Base-by-base conservation (phyloP, 345 rosid genomes). In the Capsella bursapastoris region DNA sequence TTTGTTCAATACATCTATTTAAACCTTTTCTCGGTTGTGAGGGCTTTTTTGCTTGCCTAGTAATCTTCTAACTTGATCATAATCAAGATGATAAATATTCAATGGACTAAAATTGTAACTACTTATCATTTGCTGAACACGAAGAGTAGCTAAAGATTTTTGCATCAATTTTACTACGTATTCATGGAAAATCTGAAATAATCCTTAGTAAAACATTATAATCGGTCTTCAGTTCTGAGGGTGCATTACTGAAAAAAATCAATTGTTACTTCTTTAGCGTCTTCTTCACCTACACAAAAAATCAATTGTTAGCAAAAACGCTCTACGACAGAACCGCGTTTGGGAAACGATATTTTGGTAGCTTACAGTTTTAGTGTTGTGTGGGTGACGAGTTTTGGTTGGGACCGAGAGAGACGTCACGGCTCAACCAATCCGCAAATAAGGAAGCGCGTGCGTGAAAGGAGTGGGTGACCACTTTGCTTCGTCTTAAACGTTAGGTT, bases 1-100 rank as follows among this genome's bases (percentile, higher is more conserved):
- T 44, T 62, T 76, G 70, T 31, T 37, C 70, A 67, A 29, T 53
- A 44, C 58, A 60, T 34, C 38, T 44, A 29, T 57, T 16, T 15
- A 43, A 40, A 18, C 61, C 43, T 28, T 2, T 5, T 12, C 31
- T 29, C n/a, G 6, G 25, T 1, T 22, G 25, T 22, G 25, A 22
- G 25, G 25, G 25, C 25, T 22, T 22, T 22, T 22, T 22, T 22
- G 25, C 25, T 22, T 22, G 25, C 25, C 25, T 22, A 22, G 25
- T 34, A 34, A 34, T 34, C 37, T 6, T 34, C 6, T 7, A 6
- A 34, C 8, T 34, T 34, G 8, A 34, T 2, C 37, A 34, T 0
- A 34, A 34, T 6, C 8, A 34, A 34, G 37, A 2, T 1, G 1
- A 34, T 34, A 6, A 34, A 5, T 34, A 34, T 34, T 34, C 37